phyloP scores from a whole-genome alignment of 2,329 filamentous ascomycete species.

The Xylaria sp. region DNA sequence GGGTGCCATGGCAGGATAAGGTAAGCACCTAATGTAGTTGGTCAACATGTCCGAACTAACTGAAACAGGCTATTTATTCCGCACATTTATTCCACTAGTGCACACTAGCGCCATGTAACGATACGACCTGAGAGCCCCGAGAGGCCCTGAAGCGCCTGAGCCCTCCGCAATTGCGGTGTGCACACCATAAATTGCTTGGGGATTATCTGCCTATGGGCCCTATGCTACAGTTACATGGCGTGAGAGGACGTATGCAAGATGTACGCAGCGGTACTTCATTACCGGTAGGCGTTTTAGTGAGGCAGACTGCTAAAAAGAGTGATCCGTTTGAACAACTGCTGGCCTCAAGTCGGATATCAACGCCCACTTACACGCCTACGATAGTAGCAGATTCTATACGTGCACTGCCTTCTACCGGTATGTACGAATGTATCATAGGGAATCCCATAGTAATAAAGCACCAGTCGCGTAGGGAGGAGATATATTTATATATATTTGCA shows the following conservation, averaged over 20 bases:
- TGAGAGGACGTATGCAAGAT: neutral
- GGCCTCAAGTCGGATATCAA: neutral
- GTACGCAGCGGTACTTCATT: too few relatives aligned
- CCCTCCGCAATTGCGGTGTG: conserved; percentile 17
- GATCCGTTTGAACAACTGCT: too few relatives aligned
- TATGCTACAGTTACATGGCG: neutral
- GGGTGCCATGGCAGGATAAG: neutral
- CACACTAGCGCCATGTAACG: neutral
- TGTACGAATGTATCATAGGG: neutral
- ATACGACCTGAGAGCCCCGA: neutral
- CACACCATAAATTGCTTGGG: neutral
- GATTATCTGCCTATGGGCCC: too few relatives aligned
- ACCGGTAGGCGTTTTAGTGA: too few relatives aligned
- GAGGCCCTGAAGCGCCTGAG: neutral
- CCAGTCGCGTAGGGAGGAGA: neutral
- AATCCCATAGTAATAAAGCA: neutral
- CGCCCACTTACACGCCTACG: neutral
- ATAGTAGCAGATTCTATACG: neutral
- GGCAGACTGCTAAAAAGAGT: too few relatives aligned
- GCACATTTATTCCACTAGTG: neutral
- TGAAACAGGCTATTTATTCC: neutral
- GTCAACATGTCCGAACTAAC: neutral
- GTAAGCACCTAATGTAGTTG: neutral
- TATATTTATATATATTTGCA: neutral
- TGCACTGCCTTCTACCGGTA: neutral